Evolutionary conservation across 768 basidiomycete genomes (phyloP), one percentile per base, ranked within the genome.

Genomic region (Harrya chromipes): DNA sequence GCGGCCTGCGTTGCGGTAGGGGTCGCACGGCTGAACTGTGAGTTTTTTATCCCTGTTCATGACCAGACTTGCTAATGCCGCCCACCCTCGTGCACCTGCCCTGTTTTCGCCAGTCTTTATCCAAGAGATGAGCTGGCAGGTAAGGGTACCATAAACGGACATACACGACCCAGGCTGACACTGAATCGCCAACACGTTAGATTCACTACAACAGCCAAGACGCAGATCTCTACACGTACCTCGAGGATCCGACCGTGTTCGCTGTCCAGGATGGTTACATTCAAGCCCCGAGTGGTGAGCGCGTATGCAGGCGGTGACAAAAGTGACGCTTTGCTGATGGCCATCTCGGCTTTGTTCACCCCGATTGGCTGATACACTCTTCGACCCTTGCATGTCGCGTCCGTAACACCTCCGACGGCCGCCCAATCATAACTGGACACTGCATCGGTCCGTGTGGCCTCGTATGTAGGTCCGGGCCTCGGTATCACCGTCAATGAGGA

Each of bases 1-100:
- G 87, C 85, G 6, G 84, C 85, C 19, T 83, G 81, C 58, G 76
- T 87, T 37, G 82, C 86, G 46, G 74, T 87, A 4, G 84, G 75
- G 4, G 71, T 78, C 31, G 69, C 75, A 20, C 74, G 78, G 11
- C 79, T 80, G 4, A 85, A 86, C 58, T 84, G 84, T 79, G 53
- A 55, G 78, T 63, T 1, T 34, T 46, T 11, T 12, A 19, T 26
- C 31, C 20, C 16, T n/a, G 31, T 35, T 24, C n/a, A 6, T 20
- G 37, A 19, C 24, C 10, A 31, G 6, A 34, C 26, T 37, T 29
- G 21, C 27, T n/a, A 27, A 43, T 20, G 6, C 23, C 13, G 31
- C 16, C 13, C 4, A 6, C 24, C 33, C 17, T 29, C 10, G 16
- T 16, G 17, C 14, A 41, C n/a, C 40, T n/a, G 1, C 26, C 26